Percentiles rank a stretch among this genome's conserved stretches.
Evolutionary conservation across 108 stramenopile genomes (phyloP).

Genomic region (Hondaea fermentalgiana): DNA sequence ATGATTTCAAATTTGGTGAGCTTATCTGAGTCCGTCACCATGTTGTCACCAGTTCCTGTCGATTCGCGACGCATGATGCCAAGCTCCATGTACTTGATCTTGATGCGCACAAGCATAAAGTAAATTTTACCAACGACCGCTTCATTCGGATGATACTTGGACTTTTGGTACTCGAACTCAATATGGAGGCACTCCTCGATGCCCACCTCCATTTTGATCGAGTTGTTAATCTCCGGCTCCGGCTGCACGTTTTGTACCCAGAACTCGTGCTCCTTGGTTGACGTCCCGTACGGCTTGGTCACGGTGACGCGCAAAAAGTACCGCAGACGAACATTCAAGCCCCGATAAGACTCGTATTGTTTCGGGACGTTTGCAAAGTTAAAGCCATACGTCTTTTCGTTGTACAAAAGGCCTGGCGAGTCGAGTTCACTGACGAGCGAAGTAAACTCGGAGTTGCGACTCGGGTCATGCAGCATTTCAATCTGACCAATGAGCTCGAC

Average conservation of each 20-base stretch:
- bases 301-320: slow-evolving; percentile 87
- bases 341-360: slow-evolving; percentile 72
- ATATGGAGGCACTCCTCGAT: slow-evolving; percentile 99
- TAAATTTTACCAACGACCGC: slow-evolving; percentile 92
- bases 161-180: slow-evolving; percentile 94
- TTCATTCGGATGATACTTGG: slow-evolving; percentile 81
- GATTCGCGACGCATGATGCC: slow-evolving; percentile 92
- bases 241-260: slow-evolving; percentile 67
- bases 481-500: slow-evolving; percentile 92
- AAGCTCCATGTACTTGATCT: slow-evolving; percentile 98
- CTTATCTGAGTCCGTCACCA: slow-evolving; percentile 90
- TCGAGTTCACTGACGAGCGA: slow-evolving; percentile 84
- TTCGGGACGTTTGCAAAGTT: slow-evolving; percentile 67
- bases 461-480: slow-evolving; percentile 69
- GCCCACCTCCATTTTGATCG: slow-evolving; percentile 98
- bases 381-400: slow-evolving; percentile 67
- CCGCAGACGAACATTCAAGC: slow-evolving; percentile 85
- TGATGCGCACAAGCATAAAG: slow-evolving; percentile 92
- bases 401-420: slow-evolving; percentile 73
- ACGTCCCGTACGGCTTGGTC: slow-evolving; percentile 66
- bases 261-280: slow-evolving; percentile 76
- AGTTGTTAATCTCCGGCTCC: slow-evolving; percentile 58
- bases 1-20: slow-evolving; percentile 96
- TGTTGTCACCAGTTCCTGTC: slow-evolving; percentile 57
- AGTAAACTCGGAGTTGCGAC: slow-evolving; percentile 72